phyloP scores from a whole-genome alignment of 2,329 filamentous ascomycete genomes.

The Alternaria tenuissima region DNA sequence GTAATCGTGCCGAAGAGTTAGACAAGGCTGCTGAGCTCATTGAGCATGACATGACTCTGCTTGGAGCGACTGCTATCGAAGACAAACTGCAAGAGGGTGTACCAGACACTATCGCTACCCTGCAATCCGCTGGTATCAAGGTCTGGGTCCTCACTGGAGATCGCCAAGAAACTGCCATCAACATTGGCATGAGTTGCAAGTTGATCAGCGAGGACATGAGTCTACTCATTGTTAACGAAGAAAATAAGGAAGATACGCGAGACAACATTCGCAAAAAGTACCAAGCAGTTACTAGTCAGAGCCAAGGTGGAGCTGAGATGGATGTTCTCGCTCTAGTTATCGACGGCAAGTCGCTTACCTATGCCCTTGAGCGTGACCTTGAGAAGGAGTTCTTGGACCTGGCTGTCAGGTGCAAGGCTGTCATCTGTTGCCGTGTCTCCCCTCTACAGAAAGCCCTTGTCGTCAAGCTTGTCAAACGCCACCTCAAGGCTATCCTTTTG shows the following conservation, averaged over 20 bases:
- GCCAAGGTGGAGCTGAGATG: constrained; percentile 76
- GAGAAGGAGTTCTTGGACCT: constrained; percentile 94
- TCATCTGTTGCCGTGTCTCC: constrained; percentile 95
- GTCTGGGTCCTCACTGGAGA: constrained; percentile 98
- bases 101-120: constrained; percentile 95
- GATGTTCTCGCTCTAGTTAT: constrained; percentile 93
- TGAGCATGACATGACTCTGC: constrained; percentile 87
- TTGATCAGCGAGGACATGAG: constrained; percentile 99
- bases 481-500: constrained; percentile 88
- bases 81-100: constrained; percentile 97
- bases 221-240: constrained; percentile 93
- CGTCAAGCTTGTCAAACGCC: constrained; percentile 96
- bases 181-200: constrained; percentile 99
- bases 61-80: constrained; percentile 96
- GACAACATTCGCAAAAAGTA: constrained; percentile 94
- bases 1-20: constrained; percentile 90
- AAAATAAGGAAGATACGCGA: constrained; percentile 77
- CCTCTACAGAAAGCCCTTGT: constrained; percentile 96
- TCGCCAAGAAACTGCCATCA: constrained; percentile 98
- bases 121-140: constrained; percentile 97
- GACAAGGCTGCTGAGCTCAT: constrained; percentile 98
- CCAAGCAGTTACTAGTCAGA: constrained; percentile 86
- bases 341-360: constrained; percentile 94
- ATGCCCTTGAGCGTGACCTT: constrained; percentile 88
- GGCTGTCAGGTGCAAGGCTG: constrained; percentile 96